Evolutionary conservation across 129 eudicot genomes (phyloP).

Genomic region (Lonicera japonica): DNA sequence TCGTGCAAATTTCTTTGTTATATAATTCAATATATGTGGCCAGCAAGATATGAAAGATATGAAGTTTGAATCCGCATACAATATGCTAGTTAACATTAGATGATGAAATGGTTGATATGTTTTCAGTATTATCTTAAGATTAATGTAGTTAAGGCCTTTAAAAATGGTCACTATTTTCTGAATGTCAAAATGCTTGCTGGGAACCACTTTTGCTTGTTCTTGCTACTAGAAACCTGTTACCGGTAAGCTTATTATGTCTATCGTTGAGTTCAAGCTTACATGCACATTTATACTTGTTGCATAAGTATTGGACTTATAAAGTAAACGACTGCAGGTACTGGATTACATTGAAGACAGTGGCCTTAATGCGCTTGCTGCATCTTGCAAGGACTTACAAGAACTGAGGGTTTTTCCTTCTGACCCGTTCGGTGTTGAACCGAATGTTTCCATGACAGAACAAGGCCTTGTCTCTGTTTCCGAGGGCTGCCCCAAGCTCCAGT

Average conservation of each 20-base stretch:
- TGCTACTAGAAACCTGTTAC: background rate
- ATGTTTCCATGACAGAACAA: slow-evolving; percentile 68
- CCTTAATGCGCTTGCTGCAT: slow-evolving; percentile 54
- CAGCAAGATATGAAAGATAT: background rate
- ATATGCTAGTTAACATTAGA: background rate
- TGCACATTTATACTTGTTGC: background rate
- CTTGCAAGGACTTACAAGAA: slow-evolving; percentile 76
- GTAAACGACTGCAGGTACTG: slow-evolving; percentile 49
- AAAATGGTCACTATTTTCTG: no score
- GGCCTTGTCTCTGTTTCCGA: slow-evolving; percentile 83
- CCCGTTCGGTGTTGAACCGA: slow-evolving; percentile 66
- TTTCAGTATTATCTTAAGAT: background rate
- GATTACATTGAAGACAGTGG: slow-evolving; percentile 94
- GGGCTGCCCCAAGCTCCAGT: slow-evolving; percentile 82
- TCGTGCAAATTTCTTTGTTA: no score
- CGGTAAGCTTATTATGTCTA: background rate
- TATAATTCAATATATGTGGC: background rate
- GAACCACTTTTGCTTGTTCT: background rate
- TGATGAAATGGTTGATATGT: background rate
- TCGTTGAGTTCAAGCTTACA: background rate
- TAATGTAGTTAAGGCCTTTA: background rate
- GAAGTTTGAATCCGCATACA: no score
- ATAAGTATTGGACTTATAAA: background rate
- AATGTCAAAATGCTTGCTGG: background rate
- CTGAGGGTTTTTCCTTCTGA: slow-evolving; percentile 89